Evolutionary conservation across 306 rosid genomes (phyloP), one percentile per base, ranked within the genome.

Genomic region (Fragaria iinumae): DNA sequence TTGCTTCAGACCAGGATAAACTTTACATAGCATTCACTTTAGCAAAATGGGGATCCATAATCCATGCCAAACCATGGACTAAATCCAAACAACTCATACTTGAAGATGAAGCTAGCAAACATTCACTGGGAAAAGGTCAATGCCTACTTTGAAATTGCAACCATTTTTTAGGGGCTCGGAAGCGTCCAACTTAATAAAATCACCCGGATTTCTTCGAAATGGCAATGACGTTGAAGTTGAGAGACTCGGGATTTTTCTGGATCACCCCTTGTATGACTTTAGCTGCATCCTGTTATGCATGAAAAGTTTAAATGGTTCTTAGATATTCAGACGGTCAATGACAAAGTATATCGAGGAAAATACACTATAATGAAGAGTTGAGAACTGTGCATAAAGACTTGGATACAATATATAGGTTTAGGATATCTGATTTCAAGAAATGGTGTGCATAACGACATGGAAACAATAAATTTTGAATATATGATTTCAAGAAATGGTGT

Each of bases 181-280:
- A 43, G 67, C 23, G 49, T 78, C 64, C 36, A 49, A 71, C 53
- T 67, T 69, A 11, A 75, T 29, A 41, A 64, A 60, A 71, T 50
- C 43, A 72, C 65, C 78, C 71, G 0, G 76, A 49, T 81, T 88
- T 93, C 89, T 90, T 93, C 6, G 90, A 87, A 59, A 93, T 17
- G 59, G 96, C 93, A 68, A 90, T 93, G 79, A 93, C 93, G 74
- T 93, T 93, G 85, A 90, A 93, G 67, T 85, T 84, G 77, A 77
- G 86, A 21, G 97, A 93, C 52, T 83, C 86, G 0, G 94, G 97
- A 81, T 90, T 93, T 69, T 90, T 86, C 79, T 84, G 80, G 82
- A 93, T 93, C 86, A 87, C 71, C 80, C 87, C 81, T 76, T 80
- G 82, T 67, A 93, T 89, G 53, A 89, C 90, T 81, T 80, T 81